Evolutionary conservation across 2,329 filamentous ascomycete species (phyloP), one percentile per base, ranked within the genome.

Genomic region (Neonectria magnoliae): DNA sequence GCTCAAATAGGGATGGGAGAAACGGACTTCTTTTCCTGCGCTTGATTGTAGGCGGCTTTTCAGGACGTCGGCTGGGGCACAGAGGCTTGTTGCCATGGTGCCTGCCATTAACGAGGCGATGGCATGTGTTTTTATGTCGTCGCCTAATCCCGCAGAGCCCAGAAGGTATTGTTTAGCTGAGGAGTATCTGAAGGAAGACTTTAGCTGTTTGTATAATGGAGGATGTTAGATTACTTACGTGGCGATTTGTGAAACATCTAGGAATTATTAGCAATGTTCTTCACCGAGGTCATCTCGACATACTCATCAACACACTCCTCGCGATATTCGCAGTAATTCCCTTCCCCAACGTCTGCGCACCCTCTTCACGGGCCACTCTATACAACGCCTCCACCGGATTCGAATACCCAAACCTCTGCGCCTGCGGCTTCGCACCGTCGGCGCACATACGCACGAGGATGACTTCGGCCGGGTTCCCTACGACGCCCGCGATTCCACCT

Each of bases 391-490:
- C 62, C 0, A 81, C 10, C 0, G 80, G 79, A 42, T 83, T 81
- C 0, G 76, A 69, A 58, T 83, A 82, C 5, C 62, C 65, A 51
- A 81, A 81, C n/a, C 78, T 75, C 54, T 83, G 73, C 0, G 67
- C 66, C 0, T 71, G 67, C 1, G 74, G 61, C 64, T 79, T 82
- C 0, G 81, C 81, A 1, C 81, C 81, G 68, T 83, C 81, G 14
- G 81, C 79, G 62, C 81, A 83, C 81, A 83, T 83, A 7, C 81
- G 74, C 0, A 83, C 81, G 5, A 83, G 76, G 1, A 82, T 75
- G 0, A 81, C 77, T 65, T 83, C 81, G 11, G 81, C 79, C 4
- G 81, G 81, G 25, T 83, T 83, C n/a, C 81, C 81, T 3, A 83
- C 71, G n/a, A 82, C 42, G 16, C 81, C 81, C 1, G 81, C 81